Evolutionary conservation across 805 yeast genomes (phyloP), one percentile per base, ranked within the genome.

Genomic region (Candida orba): DNA sequence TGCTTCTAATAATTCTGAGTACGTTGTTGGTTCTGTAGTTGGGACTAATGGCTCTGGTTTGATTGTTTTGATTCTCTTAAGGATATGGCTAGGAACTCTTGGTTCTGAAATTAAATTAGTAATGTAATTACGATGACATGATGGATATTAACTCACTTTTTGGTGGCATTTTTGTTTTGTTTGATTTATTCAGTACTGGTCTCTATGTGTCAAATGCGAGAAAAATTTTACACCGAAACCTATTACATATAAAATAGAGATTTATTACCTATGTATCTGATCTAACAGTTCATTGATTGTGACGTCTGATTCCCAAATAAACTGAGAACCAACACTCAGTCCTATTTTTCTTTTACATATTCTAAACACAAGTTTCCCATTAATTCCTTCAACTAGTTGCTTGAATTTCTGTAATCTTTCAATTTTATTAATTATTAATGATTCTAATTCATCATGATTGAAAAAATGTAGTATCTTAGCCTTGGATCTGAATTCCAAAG

Each of bases 1-100:
- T 40, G 63, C 63, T 29, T 75, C 78, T n/a, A 80, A 66, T 41
- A 54, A 71, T 4, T 79, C 86, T 29, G 74, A 76, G 0, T 78
- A 69, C 6, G 63, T 58, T n/a, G 27, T 8, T n/a, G 56, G 4
- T 35, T 34, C 8, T 18, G 20, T 14, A 39, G 12, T 25, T 34
- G 12, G 22, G 22, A 20, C 22, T 5, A 20, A 20, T 17, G 40
- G 18, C 14, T 31, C 40, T 27, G 36, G 30, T 12, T 31, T 38
- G 8, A 25, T 18, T 23, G 25, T 8, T 32, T 23, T 30, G 24
- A 40, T 32, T 39, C 39, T 45, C 17, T 42, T 42, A 12, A 38
- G 37, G 6, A 45, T 13, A 42, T 49, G 48, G 24, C 44, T 48
- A 4, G 59, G 43, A 9, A 38, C 33, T 29, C 41, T 45, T 6